Conservation (phyloP, 2,329 filamentous ascomycete genomes). For the Phialocephala sp. region DNA sequence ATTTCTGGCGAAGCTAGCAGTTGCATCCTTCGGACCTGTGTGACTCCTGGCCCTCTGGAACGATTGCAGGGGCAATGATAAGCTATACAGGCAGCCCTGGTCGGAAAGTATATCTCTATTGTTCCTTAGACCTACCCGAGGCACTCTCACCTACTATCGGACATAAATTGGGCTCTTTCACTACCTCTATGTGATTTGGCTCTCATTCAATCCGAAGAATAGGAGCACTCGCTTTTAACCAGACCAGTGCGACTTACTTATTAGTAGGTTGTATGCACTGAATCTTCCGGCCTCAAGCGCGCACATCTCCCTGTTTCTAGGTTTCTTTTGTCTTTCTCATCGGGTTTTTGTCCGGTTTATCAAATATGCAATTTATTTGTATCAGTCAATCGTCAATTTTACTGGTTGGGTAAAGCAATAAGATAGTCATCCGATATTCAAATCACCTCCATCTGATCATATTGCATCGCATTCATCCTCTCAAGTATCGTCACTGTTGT, state of each 20-base stretch:
- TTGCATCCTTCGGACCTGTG: not conserved
- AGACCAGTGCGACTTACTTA: constrained; percentile 31
- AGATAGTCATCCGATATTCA: not conserved
- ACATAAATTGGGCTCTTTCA: constrained; percentile 50
- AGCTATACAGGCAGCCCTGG: not conserved
- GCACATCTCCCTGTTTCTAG: constrained; percentile 24
- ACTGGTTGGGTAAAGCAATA: too few relatives aligned
- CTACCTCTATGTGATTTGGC: constrained; percentile 47
- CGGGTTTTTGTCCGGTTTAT: not conserved
- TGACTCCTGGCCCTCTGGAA: not conserved
- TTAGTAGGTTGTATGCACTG: constrained; percentile 22
- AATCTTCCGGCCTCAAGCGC: constrained; percentile 38
- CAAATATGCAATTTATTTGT: not conserved
- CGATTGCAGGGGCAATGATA: not conserved
- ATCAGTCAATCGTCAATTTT: too few relatives aligned
- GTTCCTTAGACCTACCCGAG: not conserved
- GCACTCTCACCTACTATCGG: constrained; percentile 31
- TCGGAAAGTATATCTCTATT: not conserved
- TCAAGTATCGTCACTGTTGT: not conserved
- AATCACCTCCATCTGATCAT: not conserved
- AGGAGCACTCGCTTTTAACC: constrained; percentile 35
- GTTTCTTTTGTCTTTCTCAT: not conserved
- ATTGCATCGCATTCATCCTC: not conserved
- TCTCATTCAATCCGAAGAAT: constrained; percentile 52
- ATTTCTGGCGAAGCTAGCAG: not conserved